Evolutionary conservation across 371 early-diverging fungal genomes (phyloP).

Genomic region (Mortierella sp.): DNA sequence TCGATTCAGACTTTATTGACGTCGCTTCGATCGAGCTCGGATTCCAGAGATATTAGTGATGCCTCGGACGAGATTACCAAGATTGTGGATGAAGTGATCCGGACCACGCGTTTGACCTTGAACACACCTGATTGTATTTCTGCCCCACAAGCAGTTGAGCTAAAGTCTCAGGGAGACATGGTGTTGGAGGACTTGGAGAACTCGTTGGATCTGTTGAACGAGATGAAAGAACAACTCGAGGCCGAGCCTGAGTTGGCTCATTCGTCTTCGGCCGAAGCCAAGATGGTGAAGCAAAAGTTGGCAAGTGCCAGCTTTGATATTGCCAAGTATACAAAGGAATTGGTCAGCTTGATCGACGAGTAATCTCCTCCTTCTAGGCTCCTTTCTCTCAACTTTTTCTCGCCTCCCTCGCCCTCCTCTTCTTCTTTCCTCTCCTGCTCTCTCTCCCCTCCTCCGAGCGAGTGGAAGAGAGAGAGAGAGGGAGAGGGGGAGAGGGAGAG

Average conservation of each 20-base stretch:
- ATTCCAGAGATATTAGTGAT: slow-evolving; percentile 69
- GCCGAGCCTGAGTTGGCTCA: slow-evolving; percentile 50
- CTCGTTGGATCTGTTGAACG: slow-evolving; percentile 74
- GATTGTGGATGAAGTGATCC: slow-evolving; percentile 69
- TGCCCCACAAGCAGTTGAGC: slow-evolving; percentile 50
- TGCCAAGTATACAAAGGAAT: slow-evolving; percentile 85
- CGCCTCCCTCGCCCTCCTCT: background rate
- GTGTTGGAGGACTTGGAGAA: slow-evolving; percentile 76
- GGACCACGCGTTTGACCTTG: slow-evolving; percentile 58
- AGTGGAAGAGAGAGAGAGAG: too few species aligned
- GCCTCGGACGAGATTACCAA: slow-evolving; percentile 74
- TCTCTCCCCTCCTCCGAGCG: too few species aligned
- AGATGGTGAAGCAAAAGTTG: slow-evolving; percentile 83
- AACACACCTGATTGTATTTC: slow-evolving; percentile 31
- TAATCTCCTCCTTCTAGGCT: background rate
- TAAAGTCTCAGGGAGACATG: slow-evolving; percentile 59
- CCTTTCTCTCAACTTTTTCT: background rate
- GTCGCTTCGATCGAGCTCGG: slow-evolving; percentile 71
- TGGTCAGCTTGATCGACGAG: slow-evolving; percentile 64
- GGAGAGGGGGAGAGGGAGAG: too few species aligned
- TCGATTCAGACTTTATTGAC: slow-evolving; percentile 84
- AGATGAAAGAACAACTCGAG: slow-evolving; percentile 65
- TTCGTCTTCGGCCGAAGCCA: slow-evolving; percentile 57
- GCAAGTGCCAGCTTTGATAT: slow-evolving; percentile 92
- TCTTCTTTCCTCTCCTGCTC: background rate